Evolutionary conservation across 441 rosid species (phyloP), one percentile per base, ranked within the genome.

Genomic region (Mallotus repandus): DNA sequence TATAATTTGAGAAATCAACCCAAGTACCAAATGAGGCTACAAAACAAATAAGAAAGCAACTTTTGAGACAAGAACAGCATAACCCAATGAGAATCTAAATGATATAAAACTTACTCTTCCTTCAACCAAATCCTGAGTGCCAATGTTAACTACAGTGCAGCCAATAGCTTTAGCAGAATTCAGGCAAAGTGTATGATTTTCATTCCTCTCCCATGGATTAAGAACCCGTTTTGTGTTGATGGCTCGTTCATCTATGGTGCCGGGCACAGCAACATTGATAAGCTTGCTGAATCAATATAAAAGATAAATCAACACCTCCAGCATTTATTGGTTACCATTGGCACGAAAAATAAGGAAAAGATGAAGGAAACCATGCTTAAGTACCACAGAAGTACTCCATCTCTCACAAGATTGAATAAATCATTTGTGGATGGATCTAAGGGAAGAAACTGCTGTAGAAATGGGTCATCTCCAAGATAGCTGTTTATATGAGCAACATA

Each of bases 121-220:
- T 91, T 94, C 98, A 75, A 87, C 92, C 75, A 96, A 82, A 81
- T 96, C 99, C 73, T 92, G 96, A 43, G 97, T 86, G 62, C 98
- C 99, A 68, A 91, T 94, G 81, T 96, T 96, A 49, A 94, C 99
- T 73, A 94, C 97, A 0, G 99, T 94, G 81, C 99, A 92, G 43
- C 99, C 99, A 76, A 94, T 94, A 71, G 99, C 99, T 81, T 94
- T 94, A 64, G 99, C 99, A 82, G 99, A 94, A 79, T 94, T 94
- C 57, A 94, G 99, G 78, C 96, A 89, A 46, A 94, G 94, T 32
- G 97, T 92, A 77, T 92, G 98, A 68, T 94, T 94, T 82, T 94
- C 97, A 80, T 92, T 92, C 81, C 96, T 88, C 81, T 94, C 99
- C 99, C 99, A 94, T 12, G 96, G 97, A 74, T 94, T 94, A 32